Percentiles rank a stretch among this genome's conserved stretches.
phyloP scores from a whole-genome alignment of 225 moss, liverwort and hornwort genomes.

The Anthoceros angustus region DNA sequence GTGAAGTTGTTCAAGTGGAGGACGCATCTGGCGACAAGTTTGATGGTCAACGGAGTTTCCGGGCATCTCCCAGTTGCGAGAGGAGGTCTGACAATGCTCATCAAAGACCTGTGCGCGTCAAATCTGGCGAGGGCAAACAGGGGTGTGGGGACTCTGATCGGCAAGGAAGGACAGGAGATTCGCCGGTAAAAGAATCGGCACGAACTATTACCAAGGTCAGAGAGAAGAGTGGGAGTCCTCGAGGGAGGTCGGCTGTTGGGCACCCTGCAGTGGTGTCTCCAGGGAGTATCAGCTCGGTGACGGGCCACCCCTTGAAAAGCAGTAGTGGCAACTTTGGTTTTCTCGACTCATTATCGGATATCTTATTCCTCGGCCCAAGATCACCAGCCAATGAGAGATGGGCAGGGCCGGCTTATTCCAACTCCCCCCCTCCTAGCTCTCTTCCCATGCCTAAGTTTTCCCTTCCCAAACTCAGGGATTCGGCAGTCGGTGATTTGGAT shows the following conservation, averaged over 20 bases:
- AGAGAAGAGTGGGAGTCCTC: neutral
- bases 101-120: too few relatives aligned
- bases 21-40: too few relatives aligned
- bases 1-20: too few relatives aligned
- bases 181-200: neutral
- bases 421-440: slow-evolving; percentile 34
- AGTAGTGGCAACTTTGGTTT: neutral
- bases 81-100: too few relatives aligned
- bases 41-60: too few relatives aligned
- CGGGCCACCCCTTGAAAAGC: neutral
- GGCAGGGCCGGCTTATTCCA: slow-evolving; percentile 30
- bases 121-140: too few relatives aligned
- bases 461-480: slow-evolving; percentile 17
- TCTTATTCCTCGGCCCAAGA: neutral
- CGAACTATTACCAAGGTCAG: neutral
- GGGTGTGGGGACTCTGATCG: neutral
- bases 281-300: neutral
- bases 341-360: neutral
- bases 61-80: too few relatives aligned
- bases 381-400: slow-evolving; percentile 20
- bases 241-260: too few relatives aligned
- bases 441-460: slow-evolving; percentile 29
- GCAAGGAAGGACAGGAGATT: neutral
- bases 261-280: neutral
- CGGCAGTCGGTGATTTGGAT: neutral